phyloP scores from a whole-genome alignment of 192 early-diverging fungal genomes.

The Borealophlyctis nickersoniae region DNA sequence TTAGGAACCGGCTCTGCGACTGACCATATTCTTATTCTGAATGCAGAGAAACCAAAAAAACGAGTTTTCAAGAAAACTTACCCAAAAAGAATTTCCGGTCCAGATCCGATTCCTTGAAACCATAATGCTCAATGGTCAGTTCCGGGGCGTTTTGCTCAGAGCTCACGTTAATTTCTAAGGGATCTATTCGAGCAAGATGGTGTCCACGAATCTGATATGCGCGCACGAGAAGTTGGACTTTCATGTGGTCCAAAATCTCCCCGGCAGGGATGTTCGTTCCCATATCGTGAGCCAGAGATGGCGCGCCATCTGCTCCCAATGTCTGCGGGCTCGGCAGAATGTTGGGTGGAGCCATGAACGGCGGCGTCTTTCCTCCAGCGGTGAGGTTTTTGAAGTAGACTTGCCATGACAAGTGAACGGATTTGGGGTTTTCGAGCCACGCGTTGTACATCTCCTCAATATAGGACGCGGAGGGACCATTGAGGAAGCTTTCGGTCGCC shows the following conservation, averaged over 20 bases:
- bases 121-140: conserved; percentile 83
- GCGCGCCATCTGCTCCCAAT: conserved; percentile 19
- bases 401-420: conserved; percentile 95
- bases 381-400: conserved; percentile 80
- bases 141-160: conserved; percentile 69
- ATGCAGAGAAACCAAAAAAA: neutral
- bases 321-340: conserved; percentile 58
- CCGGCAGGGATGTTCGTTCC: conserved; percentile 53
- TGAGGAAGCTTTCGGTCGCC: conserved; percentile 62
- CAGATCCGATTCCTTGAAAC: conserved; percentile 89
- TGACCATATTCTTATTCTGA: conserved; percentile 13
- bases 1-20: neutral
- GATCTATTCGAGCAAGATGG: conserved; percentile 92
- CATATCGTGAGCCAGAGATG: conserved; percentile 31
- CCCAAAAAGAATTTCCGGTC: conserved; percentile 87
- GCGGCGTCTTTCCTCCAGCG: conserved; percentile 36
- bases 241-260: conserved; percentile 94
- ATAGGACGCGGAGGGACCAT: conserved; percentile 79
- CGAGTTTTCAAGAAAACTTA: conserved; percentile 9
- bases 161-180: conserved; percentile 76
- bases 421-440: conserved; percentile 83
- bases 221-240: conserved; percentile 92
- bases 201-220: conserved; percentile 95
- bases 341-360: conserved; percentile 79
- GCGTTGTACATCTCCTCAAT: conserved; percentile 96